Conservation (phyloP, 2,329 filamentous ascomycete genomes). For the Colletotrichum sublineola region DNA sequence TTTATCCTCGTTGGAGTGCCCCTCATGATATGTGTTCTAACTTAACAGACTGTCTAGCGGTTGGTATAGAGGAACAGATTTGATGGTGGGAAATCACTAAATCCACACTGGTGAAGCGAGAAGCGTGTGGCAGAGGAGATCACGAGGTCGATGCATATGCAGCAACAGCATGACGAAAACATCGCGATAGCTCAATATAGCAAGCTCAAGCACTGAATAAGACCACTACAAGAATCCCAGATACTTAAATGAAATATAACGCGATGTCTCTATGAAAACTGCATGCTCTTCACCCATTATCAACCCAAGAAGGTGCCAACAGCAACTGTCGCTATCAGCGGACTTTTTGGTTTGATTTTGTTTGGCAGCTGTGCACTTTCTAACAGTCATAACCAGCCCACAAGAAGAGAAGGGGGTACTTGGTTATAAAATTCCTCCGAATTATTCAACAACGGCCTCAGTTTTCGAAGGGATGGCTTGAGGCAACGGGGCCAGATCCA, state of each 20-base stretch:
- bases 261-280: no score
- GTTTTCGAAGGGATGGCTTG: conserved; percentile 26
- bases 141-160: neutral
- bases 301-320: neutral
- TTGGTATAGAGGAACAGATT: neutral
- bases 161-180: neutral
- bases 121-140: neutral
- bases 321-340: neutral
- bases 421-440: neutral
- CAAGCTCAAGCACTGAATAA: neutral
- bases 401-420: neutral
- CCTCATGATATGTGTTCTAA: neutral
- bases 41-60: rapidly evolving
- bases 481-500: conserved; percentile 31
- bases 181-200: neutral
- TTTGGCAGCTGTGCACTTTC: neutral
- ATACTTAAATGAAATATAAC: neutral
- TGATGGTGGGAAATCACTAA: neutral
- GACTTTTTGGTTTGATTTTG: neutral
- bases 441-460: neutral
- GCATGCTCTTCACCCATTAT: neutral
- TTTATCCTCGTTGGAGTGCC: neutral
- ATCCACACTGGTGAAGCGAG: no score
- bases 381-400: neutral
- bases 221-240: rapidly evolving